These are phyloP conservation scores for Corynascus novoguineensis DNA, from an alignment of 495 filamentous ascomycete species.

Conservation along the genomic window DNA sequence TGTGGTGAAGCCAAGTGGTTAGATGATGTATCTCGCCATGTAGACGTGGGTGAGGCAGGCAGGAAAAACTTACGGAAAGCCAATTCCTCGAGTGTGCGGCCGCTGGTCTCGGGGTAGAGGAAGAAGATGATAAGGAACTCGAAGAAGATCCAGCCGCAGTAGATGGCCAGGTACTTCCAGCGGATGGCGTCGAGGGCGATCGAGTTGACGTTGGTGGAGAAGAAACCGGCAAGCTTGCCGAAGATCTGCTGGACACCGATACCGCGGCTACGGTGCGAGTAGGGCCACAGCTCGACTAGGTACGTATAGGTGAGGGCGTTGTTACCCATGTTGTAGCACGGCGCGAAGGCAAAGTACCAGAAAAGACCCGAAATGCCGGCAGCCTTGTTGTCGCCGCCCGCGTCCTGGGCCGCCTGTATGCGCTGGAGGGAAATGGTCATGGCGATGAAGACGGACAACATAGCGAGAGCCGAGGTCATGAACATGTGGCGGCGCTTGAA, in stretches of 20 bases:
- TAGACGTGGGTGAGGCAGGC: background rate
- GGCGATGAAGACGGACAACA: constrained; percentile 52
- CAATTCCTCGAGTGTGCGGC: constrained; percentile 55
- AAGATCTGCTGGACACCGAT: constrained; percentile 58
- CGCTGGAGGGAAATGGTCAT: constrained; percentile 57
- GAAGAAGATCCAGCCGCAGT: constrained; percentile 53
- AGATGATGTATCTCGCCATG: no score
- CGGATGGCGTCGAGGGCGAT: constrained; percentile 49
- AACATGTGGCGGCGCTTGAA: constrained; percentile 57
- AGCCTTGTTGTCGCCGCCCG: constrained; percentile 32
- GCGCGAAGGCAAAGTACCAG: constrained; percentile 49
- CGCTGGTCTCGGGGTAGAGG: constrained; percentile 55
- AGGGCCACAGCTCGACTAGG: constrained; percentile 46
- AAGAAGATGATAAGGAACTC: constrained; percentile 52
- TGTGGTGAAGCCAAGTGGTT: constrained; percentile 19
- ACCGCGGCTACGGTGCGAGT: constrained; percentile 50
- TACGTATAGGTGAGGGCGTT: constrained; percentile 10
- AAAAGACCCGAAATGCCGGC: constrained; percentile 47
- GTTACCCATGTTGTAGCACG: background rate
- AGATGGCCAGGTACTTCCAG: constrained; percentile 56
- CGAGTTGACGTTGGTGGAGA: constrained; percentile 58
- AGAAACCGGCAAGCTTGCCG: constrained; percentile 50
- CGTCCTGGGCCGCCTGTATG: constrained; percentile 37
- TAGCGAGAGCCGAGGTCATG: constrained; percentile 39
- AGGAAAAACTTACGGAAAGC: constrained; percentile 20